These are phyloP conservation scores for Zymoseptoria passerinii DNA, from an alignment of 2,329 filamentous ascomycete genomes.

Conservation along the genomic window DNA sequence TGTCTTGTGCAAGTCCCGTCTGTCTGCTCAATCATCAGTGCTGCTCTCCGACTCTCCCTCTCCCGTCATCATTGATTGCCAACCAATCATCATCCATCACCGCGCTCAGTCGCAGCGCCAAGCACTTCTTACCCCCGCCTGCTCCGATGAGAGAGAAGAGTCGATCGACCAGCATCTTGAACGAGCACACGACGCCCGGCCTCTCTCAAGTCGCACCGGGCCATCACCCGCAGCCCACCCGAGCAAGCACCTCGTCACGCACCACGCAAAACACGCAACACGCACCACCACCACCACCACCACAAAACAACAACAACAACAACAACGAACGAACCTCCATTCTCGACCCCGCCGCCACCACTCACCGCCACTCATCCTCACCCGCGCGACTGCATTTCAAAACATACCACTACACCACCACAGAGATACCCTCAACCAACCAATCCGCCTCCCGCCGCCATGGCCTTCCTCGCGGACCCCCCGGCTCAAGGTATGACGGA, in stretches of 20 bases:
- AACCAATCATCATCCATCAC: no score
- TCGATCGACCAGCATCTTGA: background rate
- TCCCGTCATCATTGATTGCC: no score
- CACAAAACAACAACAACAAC: no score
- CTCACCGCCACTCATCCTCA: background rate
- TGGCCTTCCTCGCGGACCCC: background rate
- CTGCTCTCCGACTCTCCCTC: constrained; percentile 22
- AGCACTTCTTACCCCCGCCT: no score
- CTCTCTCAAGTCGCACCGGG: no score
- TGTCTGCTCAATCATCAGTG: no score
- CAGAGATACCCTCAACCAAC: background rate
- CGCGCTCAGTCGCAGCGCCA: no score
- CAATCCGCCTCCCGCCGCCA: background rate
- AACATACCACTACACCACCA: background rate
- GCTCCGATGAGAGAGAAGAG: no score
- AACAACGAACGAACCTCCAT: background rate
- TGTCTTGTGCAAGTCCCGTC: no score
- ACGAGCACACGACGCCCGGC: background rate
- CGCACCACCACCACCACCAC: no score
- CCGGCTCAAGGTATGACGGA: constrained; percentile 5
- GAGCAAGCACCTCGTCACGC: background rate
- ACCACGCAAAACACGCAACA: background rate
- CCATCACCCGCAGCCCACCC: background rate
- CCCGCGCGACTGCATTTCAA: background rate
- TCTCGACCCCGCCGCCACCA: background rate